Evolutionary conservation across 2,329 filamentous ascomycete genomes (phyloP).

Genomic region (Thermoascus crustaceus): DNA sequence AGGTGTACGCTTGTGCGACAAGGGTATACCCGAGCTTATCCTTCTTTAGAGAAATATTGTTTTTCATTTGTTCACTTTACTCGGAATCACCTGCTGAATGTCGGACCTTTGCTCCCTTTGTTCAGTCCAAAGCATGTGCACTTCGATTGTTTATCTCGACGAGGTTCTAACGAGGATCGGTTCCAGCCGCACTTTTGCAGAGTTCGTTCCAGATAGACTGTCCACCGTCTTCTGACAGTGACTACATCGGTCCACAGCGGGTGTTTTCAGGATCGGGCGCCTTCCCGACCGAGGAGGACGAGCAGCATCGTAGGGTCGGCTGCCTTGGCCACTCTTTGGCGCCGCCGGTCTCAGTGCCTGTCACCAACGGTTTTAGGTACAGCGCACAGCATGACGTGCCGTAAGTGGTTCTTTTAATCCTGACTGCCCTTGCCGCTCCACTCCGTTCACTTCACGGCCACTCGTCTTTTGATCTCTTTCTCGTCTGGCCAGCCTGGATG

Average conservation of each 20-base stretch:
- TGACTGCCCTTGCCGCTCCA: constrained; percentile 25
- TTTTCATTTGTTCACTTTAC: no score
- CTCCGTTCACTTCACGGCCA: constrained; percentile 20
- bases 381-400: constrained; percentile 45
- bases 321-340: constrained; percentile 39
- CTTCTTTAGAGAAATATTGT: constrained; percentile 1
- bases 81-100: constrained; percentile 1
- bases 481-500: constrained; percentile 25
- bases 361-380: constrained; percentile 45
- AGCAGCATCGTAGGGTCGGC: constrained; percentile 45
- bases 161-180: constrained; percentile 17
- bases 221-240: constrained; percentile 31
- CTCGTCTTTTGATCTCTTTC: constrained; percentile 23
- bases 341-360: constrained; percentile 38
- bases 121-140: background rate
- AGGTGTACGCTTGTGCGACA: constrained; percentile 8
- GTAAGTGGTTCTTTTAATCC: constrained; percentile 45
- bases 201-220: constrained; percentile 31
- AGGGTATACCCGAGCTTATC: constrained; percentile 4
- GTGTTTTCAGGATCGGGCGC: constrained; percentile 25
- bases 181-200: constrained; percentile 26
- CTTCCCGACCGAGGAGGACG: constrained; percentile 35
- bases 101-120: background rate
- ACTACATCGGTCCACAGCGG: constrained; percentile 31
- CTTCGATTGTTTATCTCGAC: constrained; percentile 8